Evolutionary conservation across 352 stramenopile genomes (phyloP), one percentile per base, ranked within the genome.

Genomic region (Globisporangium perplexum): DNA sequence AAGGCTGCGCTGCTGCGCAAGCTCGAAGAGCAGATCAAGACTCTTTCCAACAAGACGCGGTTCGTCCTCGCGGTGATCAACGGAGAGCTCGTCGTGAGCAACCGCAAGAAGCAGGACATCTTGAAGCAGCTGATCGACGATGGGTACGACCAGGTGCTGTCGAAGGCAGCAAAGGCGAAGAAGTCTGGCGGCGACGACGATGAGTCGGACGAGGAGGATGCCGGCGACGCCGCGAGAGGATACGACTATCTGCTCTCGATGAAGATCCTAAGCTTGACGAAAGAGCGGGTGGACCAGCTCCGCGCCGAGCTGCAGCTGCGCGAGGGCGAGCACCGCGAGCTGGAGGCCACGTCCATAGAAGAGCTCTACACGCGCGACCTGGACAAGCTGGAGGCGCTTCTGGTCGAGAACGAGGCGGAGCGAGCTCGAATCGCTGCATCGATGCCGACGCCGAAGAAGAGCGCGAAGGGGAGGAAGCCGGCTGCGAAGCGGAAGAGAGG

Each of bases 241-340:
- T 99, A 97, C 59, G 89, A 98, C 55, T 99, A 99, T 59, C 63
- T 99, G 30, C 62, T 98, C 31, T 98, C 87, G 45, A 98, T 98
- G 90, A 93, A 96, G 48, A 75, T 98, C 39, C 92, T 85, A 56
- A 97, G 84, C 38, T 65, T 99, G 50, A 98, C 94, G 18, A 88
- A 84, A 52, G 96, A 99, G 59, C 83, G 89, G 26, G 96, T 98
- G 4, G 79, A 97, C 41, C 86, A 80, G 10, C 72, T 98, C 8
- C 83, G 86, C 39, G 75, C 84, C 17, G 91, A 99, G 20, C 72
- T 97, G 36, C 61, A 83, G 48, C 83, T 86, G 44, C 90, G 82
- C 38, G 82, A 98, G 50, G 52, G 86, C 17, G 88, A 98, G 53
- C 74, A 98, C 44, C 63, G 70, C 4, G 63, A 77, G 22, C 71